Evolutionary conservation across 208 protist species (phyloP).

Genomic region (Novymonas esmeraldas): DNA sequence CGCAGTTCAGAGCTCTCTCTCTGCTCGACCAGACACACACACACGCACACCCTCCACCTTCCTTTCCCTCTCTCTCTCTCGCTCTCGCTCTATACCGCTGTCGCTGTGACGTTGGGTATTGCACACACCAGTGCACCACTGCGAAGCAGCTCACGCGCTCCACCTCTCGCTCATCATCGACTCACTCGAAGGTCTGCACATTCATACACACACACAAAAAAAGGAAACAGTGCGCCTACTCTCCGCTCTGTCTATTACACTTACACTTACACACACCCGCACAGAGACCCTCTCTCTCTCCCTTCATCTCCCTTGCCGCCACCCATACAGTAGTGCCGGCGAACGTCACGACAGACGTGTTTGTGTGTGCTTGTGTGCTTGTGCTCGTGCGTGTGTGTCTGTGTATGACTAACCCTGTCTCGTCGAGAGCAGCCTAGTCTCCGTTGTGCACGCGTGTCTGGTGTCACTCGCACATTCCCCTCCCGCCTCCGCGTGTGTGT

Average conservation of each 20-base stretch:
- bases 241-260: too few species aligned
- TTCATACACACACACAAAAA: too few species aligned
- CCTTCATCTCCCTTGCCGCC: background rate
- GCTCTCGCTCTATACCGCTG: background rate
- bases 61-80: background rate
- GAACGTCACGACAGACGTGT: too few species aligned
- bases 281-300: slow-evolving; percentile 4
- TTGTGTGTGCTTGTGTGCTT: too few species aligned
- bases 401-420: background rate
- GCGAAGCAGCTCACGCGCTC: too few species aligned
- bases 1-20: background rate
- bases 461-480: background rate
- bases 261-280: too few species aligned
- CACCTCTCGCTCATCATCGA: too few species aligned
- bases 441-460: background rate
- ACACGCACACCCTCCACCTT: background rate
- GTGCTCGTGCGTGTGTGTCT: background rate
- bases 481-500: background rate
- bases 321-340: too few species aligned
- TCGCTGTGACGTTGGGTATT: too few species aligned
- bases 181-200: too few species aligned
- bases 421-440: background rate
- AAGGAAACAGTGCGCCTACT: too few species aligned
- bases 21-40: background rate
- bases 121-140: too few species aligned